phyloP scores from a whole-genome alignment of 1,139 yeast species.

The Diutina siamensis region DNA sequence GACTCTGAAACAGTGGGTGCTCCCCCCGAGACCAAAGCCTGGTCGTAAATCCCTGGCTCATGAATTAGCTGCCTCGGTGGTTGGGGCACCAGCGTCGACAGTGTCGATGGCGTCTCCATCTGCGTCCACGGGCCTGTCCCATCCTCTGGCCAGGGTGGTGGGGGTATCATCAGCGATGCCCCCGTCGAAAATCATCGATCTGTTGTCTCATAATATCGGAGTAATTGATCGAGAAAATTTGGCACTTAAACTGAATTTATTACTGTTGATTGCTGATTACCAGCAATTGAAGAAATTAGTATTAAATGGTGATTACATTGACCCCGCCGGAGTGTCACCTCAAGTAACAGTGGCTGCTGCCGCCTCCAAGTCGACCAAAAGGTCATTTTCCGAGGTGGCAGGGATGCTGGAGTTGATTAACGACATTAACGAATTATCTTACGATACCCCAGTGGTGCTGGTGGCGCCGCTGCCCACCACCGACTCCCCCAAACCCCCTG shows the following conservation, averaged over 20 bases:
- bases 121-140: too few species aligned
- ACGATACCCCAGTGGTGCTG: slow-evolving; percentile 10
- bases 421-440: slow-evolving; percentile 19
- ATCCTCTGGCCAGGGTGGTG: neutral
- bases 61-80: slow-evolving; percentile 28
- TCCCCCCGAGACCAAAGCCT: slow-evolving; percentile 90
- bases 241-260: neutral
- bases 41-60: slow-evolving; percentile 78
- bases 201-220: neutral
- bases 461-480: slow-evolving; percentile 7
- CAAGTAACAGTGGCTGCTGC: neutral
- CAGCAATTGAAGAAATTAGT: neutral
- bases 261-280: neutral
- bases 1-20: slow-evolving; percentile 82
- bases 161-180: neutral
- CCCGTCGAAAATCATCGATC: neutral
- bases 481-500: slow-evolving; percentile 10
- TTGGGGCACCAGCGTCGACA: slow-evolving; percentile 20
- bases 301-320: neutral
- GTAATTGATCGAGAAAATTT: slow-evolving; percentile 1
- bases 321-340: neutral
- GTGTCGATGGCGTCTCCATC: neutral
- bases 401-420: slow-evolving; percentile 18
- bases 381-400: slow-evolving; percentile 7
- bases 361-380: neutral